Conservation (phyloP, 805 yeast genomes). For the Candida maltosa region DNA sequence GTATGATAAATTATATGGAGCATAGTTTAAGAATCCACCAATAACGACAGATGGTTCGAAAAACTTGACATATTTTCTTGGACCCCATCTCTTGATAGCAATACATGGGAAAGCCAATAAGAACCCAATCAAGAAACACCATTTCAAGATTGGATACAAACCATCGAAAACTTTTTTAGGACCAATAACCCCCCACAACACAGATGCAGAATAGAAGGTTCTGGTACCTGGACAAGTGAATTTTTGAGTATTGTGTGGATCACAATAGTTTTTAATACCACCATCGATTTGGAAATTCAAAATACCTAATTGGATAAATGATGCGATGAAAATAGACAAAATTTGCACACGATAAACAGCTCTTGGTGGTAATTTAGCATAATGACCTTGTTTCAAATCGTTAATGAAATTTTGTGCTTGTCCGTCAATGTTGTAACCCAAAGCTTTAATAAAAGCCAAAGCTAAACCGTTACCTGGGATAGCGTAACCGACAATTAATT, state of each 20-base stretch:
- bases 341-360: slow-evolving; percentile 50
- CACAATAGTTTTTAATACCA: slow-evolving; percentile 34
- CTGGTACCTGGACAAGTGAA: slow-evolving; percentile 42
- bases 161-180: slow-evolving; percentile 59
- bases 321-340: slow-evolving; percentile 32
- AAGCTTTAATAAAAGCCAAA: slow-evolving; percentile 17
- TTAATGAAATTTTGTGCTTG: slow-evolving; percentile 59
- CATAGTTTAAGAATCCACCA: slow-evolving; percentile 47
- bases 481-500: slow-evolving; percentile 41
- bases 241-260: slow-evolving; percentile 30
- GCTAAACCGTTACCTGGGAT: slow-evolving; percentile 24
- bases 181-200: slow-evolving; percentile 56
- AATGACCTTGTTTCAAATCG: slow-evolving; percentile 48
- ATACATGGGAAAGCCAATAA: slow-evolving; percentile 35
- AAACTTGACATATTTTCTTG: slow-evolving; percentile 25
- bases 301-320: slow-evolving; percentile 28
- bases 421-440: slow-evolving; percentile 49
- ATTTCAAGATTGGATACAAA: slow-evolving; percentile 50
- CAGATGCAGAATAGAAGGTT: slow-evolving; percentile 50
- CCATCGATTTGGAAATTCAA: slow-evolving; percentile 37
- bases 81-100: slow-evolving; percentile 34
- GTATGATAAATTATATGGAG: slow-evolving; percentile 50
- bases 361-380: slow-evolving; percentile 61
- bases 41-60: slow-evolving; percentile 56
- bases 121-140: slow-evolving; percentile 58